Base-by-base conservation (phyloP, 1,284 basidiomycete genomes). In the Malassezia nana region DNA sequence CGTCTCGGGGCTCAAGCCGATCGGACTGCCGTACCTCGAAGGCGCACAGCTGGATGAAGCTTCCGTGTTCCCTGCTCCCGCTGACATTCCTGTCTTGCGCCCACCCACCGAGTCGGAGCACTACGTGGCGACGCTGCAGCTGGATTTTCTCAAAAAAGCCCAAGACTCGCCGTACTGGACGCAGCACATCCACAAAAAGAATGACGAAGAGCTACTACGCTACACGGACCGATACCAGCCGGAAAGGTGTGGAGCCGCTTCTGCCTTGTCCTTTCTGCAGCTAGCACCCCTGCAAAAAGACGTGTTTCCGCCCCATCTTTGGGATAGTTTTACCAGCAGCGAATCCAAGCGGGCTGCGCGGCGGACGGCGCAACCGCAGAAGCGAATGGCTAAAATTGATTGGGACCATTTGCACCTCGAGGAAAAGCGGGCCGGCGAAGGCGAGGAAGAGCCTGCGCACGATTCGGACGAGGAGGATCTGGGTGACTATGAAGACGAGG, bases 401-500 rank as follows among this genome's bases (percentile, higher is more conserved):
- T 68, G 66, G 66, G 64, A 68, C 43, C 54, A 58, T 30, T 56
- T 68, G 48, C 64, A 66, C 22, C 42, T 64, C 32, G 65, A 66
- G 40, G 66, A 68, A 3, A 53, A 61, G 31, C 33, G 41, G 10
- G 42, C 51, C 45, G 61, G 57, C 13, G 64, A 63, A 4, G 59
- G 35, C 20, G 69, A 69, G 47, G 65, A 69, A 24, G 40, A 63
- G 15, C 57, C 57, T 25, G 60, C 64, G 16, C 55, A 52, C 7
- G 62, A 64, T n/a, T 60, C 61, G 24, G 67, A 68, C 9, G 60
- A 60, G n/a, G 70, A 69, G 29, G 64, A 71, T 29, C 50, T 64
- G 9, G 66, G 64, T 48, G 61, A 72, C 32, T 69, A 72, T 51
- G 70, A 72, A 52, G 68, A 72, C 52, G 67, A 72, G 32, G 70